Evolutionary conservation across 208 protist species (phyloP).

Genomic region (Trypanosoma grayi): DNA sequence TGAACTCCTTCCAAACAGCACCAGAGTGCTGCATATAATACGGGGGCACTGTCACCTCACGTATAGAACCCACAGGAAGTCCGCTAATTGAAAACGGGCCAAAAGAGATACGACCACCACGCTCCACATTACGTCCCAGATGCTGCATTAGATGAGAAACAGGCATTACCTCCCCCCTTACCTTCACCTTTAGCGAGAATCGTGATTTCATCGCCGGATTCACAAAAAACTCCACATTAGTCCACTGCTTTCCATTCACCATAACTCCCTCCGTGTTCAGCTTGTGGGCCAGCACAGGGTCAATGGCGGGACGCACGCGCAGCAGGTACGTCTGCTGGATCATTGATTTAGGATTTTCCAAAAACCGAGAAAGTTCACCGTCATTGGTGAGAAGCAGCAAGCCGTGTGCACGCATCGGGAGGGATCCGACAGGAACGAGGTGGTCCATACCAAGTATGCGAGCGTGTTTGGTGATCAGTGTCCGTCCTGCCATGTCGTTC

Average conservation of each 20-base stretch:
- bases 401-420: constrained; percentile 83
- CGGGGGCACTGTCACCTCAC: constrained; percentile 82
- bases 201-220: constrained; percentile 77
- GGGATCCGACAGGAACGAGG: constrained; percentile 81
- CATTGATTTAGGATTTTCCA: constrained; percentile 71
- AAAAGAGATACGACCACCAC: constrained; percentile 83
- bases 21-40: constrained; percentile 67
- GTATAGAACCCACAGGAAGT: constrained; percentile 79
- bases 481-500: constrained; percentile 67
- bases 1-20: constrained; percentile 74
- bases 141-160: constrained; percentile 83
- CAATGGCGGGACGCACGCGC: constrained; percentile 78
- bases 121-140: constrained; percentile 70
- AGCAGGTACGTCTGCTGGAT: constrained; percentile 88
- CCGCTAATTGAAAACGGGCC: constrained; percentile 74
- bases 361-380: constrained; percentile 80
- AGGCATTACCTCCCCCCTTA: constrained; percentile 70
- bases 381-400: constrained; percentile 87
- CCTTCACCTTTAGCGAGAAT: constrained; percentile 82
- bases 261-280: constrained; percentile 81
- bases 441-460: constrained; percentile 86
- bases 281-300: constrained; percentile 81
- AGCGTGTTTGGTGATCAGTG: constrained; percentile 77
- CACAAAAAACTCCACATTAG: constrained; percentile 74
- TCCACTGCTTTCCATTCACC: constrained; percentile 71